A percentile compares a stretch with the other conserved stretches of the same genome.
These are phyloP conservation scores for Novakomyces olei DNA, from an alignment of 805 yeast genomes.

Conservation along the genomic window DNA sequence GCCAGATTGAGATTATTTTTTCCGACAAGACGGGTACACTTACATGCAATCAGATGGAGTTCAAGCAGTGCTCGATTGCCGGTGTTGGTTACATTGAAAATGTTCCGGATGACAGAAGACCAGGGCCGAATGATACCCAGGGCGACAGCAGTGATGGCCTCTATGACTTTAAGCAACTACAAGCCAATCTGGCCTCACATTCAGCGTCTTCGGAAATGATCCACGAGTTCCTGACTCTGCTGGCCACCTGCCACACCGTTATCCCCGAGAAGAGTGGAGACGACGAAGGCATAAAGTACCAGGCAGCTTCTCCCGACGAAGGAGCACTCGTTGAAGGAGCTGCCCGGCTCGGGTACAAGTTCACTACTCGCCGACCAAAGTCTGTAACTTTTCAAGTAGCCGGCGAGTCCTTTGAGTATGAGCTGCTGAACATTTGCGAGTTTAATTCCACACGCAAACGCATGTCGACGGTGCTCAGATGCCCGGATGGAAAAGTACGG, in stretches of 20 bases:
- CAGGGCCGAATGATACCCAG: conserved; percentile 24
- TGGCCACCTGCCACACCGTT: conserved; percentile 92
- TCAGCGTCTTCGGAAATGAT: conserved; percentile 20
- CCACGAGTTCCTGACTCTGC: conserved; percentile 55
- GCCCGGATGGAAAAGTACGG: conserved; percentile 81
- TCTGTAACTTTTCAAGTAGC: conserved; percentile 42
- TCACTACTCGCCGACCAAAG: conserved; percentile 66
- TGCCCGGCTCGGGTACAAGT: conserved; percentile 64
- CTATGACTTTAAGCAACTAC: conserved; percentile 45
- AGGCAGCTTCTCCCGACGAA: conserved; percentile 98
- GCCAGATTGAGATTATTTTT: conserved; percentile 88
- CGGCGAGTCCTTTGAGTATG: conserved; percentile 38
- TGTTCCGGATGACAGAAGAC: conserved; percentile 76
- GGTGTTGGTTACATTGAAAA: conserved; percentile 73
- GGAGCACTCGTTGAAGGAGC: conserved; percentile 98
- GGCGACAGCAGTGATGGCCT: conserved; percentile 66
- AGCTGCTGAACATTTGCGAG: conserved; percentile 76
- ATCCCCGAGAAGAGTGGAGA: conserved; percentile 58
- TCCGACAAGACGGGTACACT: conserved; percentile 96
- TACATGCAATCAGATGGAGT: conserved; percentile 92
- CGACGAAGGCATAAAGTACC: conserved; percentile 44
- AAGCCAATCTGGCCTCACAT: conserved; percentile 7
- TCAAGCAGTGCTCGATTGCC: conserved; percentile 77
- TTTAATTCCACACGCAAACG: conserved; percentile 93
- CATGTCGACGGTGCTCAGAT: conserved; percentile 84